Conservation (phyloP, 352 stramenopile genomes). For the Pythium monospermum region DNA sequence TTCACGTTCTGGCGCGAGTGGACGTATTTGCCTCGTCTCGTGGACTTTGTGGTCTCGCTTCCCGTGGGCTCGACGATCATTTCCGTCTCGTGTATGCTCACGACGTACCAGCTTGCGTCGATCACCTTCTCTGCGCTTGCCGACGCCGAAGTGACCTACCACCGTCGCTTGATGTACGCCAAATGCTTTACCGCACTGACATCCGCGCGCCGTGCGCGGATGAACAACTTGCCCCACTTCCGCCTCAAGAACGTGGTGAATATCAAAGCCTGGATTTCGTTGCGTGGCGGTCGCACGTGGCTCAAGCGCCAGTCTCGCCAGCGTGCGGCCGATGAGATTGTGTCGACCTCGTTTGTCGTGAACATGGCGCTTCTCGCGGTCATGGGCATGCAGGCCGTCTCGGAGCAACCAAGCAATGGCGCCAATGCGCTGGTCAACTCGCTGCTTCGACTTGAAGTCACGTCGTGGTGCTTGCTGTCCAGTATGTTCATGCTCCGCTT, state of each 20-base stretch:
- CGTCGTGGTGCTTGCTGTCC: constrained; percentile 82
- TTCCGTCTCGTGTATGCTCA: constrained; percentile 61
- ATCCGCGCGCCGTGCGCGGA: constrained; percentile 71
- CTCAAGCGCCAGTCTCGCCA: constrained; percentile 83
- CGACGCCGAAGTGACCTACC: constrained; percentile 82
- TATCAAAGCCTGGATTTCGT: constrained; percentile 88
- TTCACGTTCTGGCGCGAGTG: constrained; percentile 18
- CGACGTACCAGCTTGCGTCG: constrained; percentile 71
- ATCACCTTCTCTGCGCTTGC: constrained; percentile 72
- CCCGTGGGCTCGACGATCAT: constrained; percentile 39
- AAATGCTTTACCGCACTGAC: constrained; percentile 89
- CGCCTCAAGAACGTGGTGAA: constrained; percentile 89
- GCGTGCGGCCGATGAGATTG: constrained; percentile 83
- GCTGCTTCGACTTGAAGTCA: constrained; percentile 81
- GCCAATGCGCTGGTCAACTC: constrained; percentile 48
- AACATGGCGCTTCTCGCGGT: constrained; percentile 80
- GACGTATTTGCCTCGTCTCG: constrained; percentile 14
- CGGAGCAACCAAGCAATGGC: constrained; percentile 32
- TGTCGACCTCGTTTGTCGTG: constrained; percentile 87
- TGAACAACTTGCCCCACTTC: constrained; percentile 85
- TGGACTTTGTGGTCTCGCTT: constrained; percentile 16
- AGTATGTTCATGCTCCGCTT: constrained; percentile 89
- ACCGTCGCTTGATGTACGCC: constrained; percentile 82
- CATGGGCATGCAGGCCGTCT: constrained; percentile 82
- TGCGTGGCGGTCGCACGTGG: constrained; percentile 83